Base-by-base conservation (phyloP, 352 stramenopile genomes). In the Globisporangium parvum region DNA sequence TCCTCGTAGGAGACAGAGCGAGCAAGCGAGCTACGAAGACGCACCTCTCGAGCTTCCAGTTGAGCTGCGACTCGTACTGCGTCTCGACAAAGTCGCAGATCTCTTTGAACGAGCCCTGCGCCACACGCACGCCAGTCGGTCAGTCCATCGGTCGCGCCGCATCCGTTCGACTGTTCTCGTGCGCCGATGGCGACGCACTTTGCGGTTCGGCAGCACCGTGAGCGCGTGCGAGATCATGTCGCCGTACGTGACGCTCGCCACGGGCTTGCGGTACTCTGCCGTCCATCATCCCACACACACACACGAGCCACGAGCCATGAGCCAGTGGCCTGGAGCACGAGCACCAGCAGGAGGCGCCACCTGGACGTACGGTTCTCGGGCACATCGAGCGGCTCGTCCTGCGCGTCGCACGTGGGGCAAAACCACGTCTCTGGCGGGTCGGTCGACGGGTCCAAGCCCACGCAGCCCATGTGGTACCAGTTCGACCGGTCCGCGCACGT, bases 211-310 rank as follows among this genome's bases (percentile, higher is more conserved):
- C 5, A 93, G 62, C 55, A 74, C 71, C 4, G 67, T 67, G 3
- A 96, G 57, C n/a, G 85, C 83, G 59, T 92, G 78, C 41, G 83
- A 85, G 56, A 96, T 96, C 86, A 96, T 96, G 63, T 95, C 85
- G 24, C 80, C 77, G 54, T 95, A 95, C 33, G 83, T 95, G 50
- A 87, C 75, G 61, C 79, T 93, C 9, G 80, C 77, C 15, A 84
- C 78, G 3, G 82, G 82, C 54, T 92, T 92, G 46, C 82, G 77
- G 57, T 86, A 92, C 65, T 89, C 81, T 91, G 31, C 12, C 31
- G 31, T 12, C 31, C 31, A 37, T 12, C 6, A n/a, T n/a, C n/a
- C n/a, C n/a, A n/a, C n/a, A n/a, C n/a, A n/a, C n/a, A 37, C 26
- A 31, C 26, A 31, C 26, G n/a, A n/a, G n/a, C n/a, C n/a, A 37